phyloP scores from a whole-genome alignment of 176 grass and related monocot species.

The Canna indica region DNA sequence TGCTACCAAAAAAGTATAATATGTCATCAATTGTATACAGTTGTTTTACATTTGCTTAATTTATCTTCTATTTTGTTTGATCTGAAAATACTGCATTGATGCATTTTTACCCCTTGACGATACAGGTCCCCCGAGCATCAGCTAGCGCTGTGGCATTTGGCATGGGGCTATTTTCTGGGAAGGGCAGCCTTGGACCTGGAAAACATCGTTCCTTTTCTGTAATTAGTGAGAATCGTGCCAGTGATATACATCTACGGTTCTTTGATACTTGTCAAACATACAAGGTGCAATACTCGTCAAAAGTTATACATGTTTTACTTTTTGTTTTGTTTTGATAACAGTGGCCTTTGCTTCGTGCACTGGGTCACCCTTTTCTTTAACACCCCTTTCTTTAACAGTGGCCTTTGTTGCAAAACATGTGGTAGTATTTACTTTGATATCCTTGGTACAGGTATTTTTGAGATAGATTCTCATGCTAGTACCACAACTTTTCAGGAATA shows the following conservation, averaged over 20 bases:
- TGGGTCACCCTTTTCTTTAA: too few relatives aligned
- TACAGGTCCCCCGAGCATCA: constrained; percentile 85
- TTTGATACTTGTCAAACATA: constrained; percentile 77
- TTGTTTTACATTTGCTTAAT: not conserved
- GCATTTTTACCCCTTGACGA: not conserved
- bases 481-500: constrained; percentile 46
- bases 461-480: constrained; percentile 7
- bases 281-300: constrained; percentile 61
- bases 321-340: too few relatives aligned
- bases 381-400: too few relatives aligned
- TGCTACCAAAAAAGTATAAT: not conserved
- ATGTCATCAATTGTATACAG: not conserved
- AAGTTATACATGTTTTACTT: too few relatives aligned
- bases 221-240: constrained; percentile 83
- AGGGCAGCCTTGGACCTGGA: constrained; percentile 73
- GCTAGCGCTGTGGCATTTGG: constrained; percentile 97
- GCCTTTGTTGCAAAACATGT: not conserved
- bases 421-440: not conserved
- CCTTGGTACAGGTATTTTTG: not conserved
- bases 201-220: constrained; percentile 81
- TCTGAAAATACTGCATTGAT: not conserved
- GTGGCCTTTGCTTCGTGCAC: too few relatives aligned
- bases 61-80: not conserved
- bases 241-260: constrained; percentile 88
- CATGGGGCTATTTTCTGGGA: constrained; percentile 76